Evolutionary conservation across 1,139 yeast species (phyloP), one percentile per base, ranked within the genome.

Genomic region (Zygoascus hellenicus): DNA sequence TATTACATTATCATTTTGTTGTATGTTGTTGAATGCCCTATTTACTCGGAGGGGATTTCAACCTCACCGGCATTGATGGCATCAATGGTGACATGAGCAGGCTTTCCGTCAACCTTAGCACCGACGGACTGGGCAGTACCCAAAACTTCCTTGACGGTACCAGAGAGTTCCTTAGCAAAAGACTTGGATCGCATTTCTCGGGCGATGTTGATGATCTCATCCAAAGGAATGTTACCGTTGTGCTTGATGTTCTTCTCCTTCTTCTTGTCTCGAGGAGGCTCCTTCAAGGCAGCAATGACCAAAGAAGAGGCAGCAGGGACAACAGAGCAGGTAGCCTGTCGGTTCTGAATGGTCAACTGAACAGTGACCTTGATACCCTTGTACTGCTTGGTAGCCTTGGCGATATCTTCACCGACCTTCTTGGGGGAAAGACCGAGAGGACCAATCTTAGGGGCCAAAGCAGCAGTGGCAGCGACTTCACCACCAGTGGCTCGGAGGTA

Each of bases 401-500:
- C 98, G 69, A 92, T 92, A 75, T 92, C 98, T 78, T 92, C 99
- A 88, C 99, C 99, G 71, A 94, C 97, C 86, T 92, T 92, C 95
- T 92, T 92, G 81, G 98, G 97, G 58, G 97, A 90, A 69, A 92
- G 83, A 89, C 99, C 99, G 72, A 92, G 88, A 67, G 99, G 99
- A 86, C 99, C 99, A 72, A 92, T 92, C 89, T 92, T 92, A 74
- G 98, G 98, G 67, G 98, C 98, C 70, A 94, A 86, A 62, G 98
- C 96, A 63, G 98, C 87, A 59, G 98, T 90, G 70, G 97, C 96
- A 81, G 97, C 98, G 69, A 94, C 95, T 82, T 92, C 99, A 82
- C 99, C 98, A 85, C 98, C 99, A 66, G 90, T 95, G 76, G 98
- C 97, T 86, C 98, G 88, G 77, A 92, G 81, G 89, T 90, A 92